Percentiles rank a stretch among this genome's conserved stretches.
Conservation (phyloP, 176 grass and related monocot species). For the Paspalum vaginatum region DNA sequence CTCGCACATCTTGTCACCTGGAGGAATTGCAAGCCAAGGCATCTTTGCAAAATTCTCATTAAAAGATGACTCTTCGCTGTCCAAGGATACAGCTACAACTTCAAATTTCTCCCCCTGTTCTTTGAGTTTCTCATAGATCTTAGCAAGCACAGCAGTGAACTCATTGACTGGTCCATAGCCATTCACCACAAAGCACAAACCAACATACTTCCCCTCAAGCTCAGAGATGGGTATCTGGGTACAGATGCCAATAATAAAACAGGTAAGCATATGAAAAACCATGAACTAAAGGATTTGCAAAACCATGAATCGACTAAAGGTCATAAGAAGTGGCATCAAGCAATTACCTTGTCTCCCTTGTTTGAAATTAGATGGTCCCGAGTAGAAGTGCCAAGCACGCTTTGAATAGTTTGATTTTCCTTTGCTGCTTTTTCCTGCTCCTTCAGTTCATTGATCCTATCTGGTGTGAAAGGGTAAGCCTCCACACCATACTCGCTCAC, state of each 20-base stretch:
- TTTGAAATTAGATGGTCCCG: constrained; percentile 73
- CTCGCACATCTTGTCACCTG: constrained; percentile 57
- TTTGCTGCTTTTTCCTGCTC: constrained; percentile 64
- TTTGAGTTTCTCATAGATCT: constrained; percentile 76
- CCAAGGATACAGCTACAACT: constrained; percentile 66
- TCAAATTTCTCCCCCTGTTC: constrained; percentile 80
- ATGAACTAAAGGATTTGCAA: not conserved
- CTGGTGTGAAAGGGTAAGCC: constrained; percentile 76
- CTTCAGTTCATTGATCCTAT: constrained; percentile 64
- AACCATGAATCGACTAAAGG: not conserved
- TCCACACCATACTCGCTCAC: constrained; percentile 59
- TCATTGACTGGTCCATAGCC: constrained; percentile 40
- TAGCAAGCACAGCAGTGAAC: constrained; percentile 59
- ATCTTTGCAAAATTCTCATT: constrained; percentile 54
- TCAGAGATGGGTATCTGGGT: constrained; percentile 68
- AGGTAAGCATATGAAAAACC: constrained; percentile 1
- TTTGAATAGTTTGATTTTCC: constrained; percentile 68
- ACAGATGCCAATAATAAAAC: constrained; percentile 13
- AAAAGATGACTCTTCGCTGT: constrained; percentile 49
- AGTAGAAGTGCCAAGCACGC: constrained; percentile 49
- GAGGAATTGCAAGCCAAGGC: constrained; percentile 87
- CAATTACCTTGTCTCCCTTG: constrained; percentile 63
- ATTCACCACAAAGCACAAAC: constrained; percentile 62
- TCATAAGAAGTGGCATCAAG: constrained; percentile 5
- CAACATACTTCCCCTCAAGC: constrained; percentile 74